Conservation (phyloP, 179 eudicot species). For the Pouteria campechiana region DNA sequence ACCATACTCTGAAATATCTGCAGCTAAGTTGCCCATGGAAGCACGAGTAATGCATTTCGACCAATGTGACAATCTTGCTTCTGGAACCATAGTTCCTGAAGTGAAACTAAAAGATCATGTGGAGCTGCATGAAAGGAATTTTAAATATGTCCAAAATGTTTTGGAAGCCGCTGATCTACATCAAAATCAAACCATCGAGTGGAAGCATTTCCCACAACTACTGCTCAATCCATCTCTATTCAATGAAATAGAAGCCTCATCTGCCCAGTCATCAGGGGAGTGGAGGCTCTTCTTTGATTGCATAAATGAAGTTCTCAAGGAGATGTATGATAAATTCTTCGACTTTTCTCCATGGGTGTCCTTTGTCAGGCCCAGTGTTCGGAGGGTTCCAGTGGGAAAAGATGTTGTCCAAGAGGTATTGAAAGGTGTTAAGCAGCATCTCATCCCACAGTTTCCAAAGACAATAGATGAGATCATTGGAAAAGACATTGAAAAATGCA, state of each 20-base stretch:
- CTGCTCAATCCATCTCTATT: conserved; percentile 42
- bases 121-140: conserved; percentile 28
- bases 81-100: conserved; percentile 1
- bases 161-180: conserved; percentile 37
- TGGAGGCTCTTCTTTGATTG: conserved; percentile 50
- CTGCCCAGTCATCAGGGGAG: conserved; percentile 35
- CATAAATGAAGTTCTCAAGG: conserved; percentile 38
- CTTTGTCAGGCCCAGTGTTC: conserved; percentile 13
- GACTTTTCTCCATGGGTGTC: conserved; percentile 22
- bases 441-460: no score
- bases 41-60: conserved; percentile 20
- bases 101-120: not conserved
- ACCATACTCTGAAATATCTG: no score
- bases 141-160: conserved; percentile 39
- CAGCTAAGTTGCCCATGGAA: conserved; percentile 19
- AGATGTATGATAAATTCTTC: conserved; percentile 26
- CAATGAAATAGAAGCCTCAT: conserved; percentile 43
- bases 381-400: conserved; percentile 18
- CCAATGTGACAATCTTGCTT: conserved; percentile 7
- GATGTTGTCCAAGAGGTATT: conserved; percentile 34
- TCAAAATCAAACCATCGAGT: conserved; percentile 46
- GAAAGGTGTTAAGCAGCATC: conserved; percentile 35
- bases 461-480: conserved; percentile 50
- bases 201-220: conserved; percentile 32
- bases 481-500: conserved; percentile 26